Conservation (phyloP, 1,139 yeast genomes). For the Yarrowia galli region DNA sequence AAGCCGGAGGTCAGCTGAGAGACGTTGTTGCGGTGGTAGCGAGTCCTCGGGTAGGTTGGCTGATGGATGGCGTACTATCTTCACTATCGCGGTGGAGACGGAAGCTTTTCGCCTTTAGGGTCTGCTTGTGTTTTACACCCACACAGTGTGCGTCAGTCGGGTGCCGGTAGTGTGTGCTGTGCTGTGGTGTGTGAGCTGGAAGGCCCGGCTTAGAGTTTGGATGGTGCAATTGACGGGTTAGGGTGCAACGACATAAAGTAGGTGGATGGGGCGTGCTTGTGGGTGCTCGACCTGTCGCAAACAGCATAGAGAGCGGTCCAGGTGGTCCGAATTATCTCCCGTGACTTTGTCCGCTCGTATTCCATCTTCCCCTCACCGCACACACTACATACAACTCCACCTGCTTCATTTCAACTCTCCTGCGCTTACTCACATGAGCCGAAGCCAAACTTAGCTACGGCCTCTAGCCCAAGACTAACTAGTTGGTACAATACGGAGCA, state of each 20-base stretch:
- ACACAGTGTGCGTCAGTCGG: background rate
- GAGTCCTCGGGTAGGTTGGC: background rate
- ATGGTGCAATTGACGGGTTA: constrained; percentile 37
- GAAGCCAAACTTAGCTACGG: constrained; percentile 27
- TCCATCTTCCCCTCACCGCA: background rate
- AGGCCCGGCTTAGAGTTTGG: constrained; percentile 14
- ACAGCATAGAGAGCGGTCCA: background rate
- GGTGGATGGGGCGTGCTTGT: background rate
- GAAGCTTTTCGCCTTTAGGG: constrained; percentile 38
- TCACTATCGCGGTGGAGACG: constrained; percentile 37
- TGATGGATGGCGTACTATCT: constrained; percentile 24
- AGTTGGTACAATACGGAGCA: constrained; percentile 13
- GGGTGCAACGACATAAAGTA: constrained; percentile 5
- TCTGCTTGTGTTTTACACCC: constrained; percentile 16
- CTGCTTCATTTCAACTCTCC: constrained; percentile 1
- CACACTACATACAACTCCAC: background rate
- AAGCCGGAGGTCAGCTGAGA: constrained; percentile 8
- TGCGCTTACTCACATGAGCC: constrained; percentile 38
- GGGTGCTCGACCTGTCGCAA: background rate
- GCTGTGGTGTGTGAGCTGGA: constrained; percentile 19
- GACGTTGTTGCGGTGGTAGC: background rate
- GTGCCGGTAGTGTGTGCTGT: too few relatives aligned
- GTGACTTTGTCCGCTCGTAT: background rate
- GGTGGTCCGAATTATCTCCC: background rate
- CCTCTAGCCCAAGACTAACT: constrained; percentile 14